These are phyloP conservation scores for Leptomonas pyrrhocoris DNA, from an alignment of 208 protist species.

Conservation along the genomic window DNA sequence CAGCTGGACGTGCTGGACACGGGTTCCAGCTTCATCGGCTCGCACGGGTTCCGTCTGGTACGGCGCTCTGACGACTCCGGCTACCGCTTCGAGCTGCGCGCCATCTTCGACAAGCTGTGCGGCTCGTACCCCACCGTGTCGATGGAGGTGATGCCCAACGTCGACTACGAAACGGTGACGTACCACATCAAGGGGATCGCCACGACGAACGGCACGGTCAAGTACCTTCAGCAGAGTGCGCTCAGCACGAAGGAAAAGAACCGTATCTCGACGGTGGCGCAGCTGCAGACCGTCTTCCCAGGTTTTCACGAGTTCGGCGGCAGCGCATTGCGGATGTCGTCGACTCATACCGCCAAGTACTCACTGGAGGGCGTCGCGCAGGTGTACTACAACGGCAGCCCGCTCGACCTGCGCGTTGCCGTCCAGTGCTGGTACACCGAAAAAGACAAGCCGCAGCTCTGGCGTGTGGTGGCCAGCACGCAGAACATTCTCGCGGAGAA, in stretches of 20 bases:
- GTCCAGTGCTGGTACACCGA: constrained; percentile 51
- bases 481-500: constrained; percentile 55
- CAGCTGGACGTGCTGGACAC: constrained; percentile 74
- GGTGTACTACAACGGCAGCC: constrained; percentile 60
- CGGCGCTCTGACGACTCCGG: constrained; percentile 31
- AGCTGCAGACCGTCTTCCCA: constrained; percentile 78
- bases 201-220: constrained; percentile 32
- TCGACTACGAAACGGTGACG: constrained; percentile 73
- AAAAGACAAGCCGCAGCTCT: constrained; percentile 40
- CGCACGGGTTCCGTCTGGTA: constrained; percentile 69
- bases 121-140: constrained; percentile 49
- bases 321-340: constrained; percentile 22
- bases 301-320: constrained; percentile 61
- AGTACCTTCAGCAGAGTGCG: constrained; percentile 62
- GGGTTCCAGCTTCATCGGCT: constrained; percentile 20
- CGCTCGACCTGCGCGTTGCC: constrained; percentile 58
- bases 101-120: constrained; percentile 67
- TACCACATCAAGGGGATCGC: constrained; percentile 58
- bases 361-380: constrained; percentile 32
- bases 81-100: constrained; percentile 59
- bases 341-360: constrained; percentile 33
- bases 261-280: constrained; percentile 62
- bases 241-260: constrained; percentile 66
- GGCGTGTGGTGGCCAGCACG: constrained; percentile 57
- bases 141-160: constrained; percentile 85